These are phyloP conservation scores for Limnomonas spitsbergensis DNA, from an alignment of 139 green algal genomes.

Conservation along the genomic window DNA sequence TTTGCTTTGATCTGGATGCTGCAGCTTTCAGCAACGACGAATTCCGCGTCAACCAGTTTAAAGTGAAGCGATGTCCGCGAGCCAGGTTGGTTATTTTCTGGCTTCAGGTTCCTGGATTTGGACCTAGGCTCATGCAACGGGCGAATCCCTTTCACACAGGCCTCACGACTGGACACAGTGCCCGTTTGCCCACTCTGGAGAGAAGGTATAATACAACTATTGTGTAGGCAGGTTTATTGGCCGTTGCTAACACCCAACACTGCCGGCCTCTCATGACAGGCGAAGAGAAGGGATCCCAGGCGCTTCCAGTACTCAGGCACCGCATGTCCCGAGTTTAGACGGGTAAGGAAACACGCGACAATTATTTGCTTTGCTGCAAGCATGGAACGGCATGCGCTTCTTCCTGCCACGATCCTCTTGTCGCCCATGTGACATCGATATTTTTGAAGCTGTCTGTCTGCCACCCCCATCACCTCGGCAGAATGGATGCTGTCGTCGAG, in stretches of 20 bases:
- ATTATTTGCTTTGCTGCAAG: no score
- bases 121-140: background rate
- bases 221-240: no score
- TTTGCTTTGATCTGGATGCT: conserved; percentile 41
- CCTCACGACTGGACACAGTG: conserved; percentile 70
- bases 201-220: conserved; percentile 66
- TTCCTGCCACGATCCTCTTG: no score
- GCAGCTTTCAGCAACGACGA: conserved; percentile 56
- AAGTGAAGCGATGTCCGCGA: conserved; percentile 72
- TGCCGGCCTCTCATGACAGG: conserved; percentile 32
- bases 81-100: conserved; percentile 26
- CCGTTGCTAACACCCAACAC: no score
- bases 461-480: conserved; percentile 30
- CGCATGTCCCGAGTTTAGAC: conserved; percentile 87
- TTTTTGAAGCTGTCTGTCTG: no score
- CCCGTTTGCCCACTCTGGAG: conserved; percentile 92
- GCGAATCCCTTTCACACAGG: background rate
- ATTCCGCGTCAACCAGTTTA: conserved; percentile 83
- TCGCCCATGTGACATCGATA: no score
- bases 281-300: conserved; percentile 81
- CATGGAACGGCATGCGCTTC: no score
- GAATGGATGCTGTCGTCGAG: conserved; percentile 74
- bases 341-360: no score
- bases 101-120: background rate
- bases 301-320: conserved; percentile 84